Percentiles rank a stretch among this genome's conserved stretches.
These are phyloP conservation scores for Raphanus sativus DNA, from an alignment of 345 rosid species.

Conservation along the genomic window DNA sequence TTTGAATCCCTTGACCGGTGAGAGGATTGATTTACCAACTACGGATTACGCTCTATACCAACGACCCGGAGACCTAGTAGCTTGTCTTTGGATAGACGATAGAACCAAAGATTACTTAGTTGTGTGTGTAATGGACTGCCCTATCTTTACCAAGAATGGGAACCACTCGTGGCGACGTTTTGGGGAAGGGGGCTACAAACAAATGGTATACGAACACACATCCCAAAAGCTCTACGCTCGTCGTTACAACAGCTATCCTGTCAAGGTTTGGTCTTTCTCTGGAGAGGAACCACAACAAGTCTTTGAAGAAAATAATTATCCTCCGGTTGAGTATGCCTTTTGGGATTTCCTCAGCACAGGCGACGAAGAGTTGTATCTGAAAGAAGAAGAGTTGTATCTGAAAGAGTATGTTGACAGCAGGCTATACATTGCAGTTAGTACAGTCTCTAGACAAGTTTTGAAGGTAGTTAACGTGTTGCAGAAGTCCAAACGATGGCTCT, in stretches of 20 bases:
- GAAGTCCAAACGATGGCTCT: not conserved
- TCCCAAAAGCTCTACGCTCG: not conserved
- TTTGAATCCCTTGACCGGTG: constrained; percentile 5
- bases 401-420: not conserved
- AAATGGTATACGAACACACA: not conserved
- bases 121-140: not conserved
- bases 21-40: not conserved
- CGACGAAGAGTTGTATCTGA: constrained; percentile 1
- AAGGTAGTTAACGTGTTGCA: not conserved
- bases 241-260: not conserved
- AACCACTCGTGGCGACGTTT: not conserved
- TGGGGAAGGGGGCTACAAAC: not conserved
- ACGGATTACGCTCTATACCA: not conserved
- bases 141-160: not conserved
- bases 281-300: not conserved
- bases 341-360: not conserved
- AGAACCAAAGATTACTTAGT: not conserved
- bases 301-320: not conserved
- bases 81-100: not conserved
- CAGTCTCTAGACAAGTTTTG: constrained; percentile 1
- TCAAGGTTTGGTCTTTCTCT: not conserved
- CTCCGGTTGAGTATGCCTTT: not conserved
- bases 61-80: not conserved
- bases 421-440: not conserved
- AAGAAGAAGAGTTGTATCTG: not conserved